A percentile compares a stretch with the other conserved stretches of the same genome.
phyloP scores from a whole-genome alignment of 2,329 filamentous ascomycete species.

The Xylariaceae sp. region DNA sequence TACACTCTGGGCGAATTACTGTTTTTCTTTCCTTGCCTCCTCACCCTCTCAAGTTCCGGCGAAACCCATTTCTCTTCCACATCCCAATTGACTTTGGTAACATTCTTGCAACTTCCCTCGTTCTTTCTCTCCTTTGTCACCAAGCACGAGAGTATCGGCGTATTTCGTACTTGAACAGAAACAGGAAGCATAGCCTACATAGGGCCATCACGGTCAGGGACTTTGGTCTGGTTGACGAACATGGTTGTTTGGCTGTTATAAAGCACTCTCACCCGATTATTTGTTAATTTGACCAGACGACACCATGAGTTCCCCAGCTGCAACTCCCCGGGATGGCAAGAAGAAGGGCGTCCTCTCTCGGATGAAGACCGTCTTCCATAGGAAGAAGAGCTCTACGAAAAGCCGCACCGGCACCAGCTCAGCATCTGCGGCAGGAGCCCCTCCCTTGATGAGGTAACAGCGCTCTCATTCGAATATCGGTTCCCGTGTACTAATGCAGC shows the following conservation, averaged over 20 bases:
- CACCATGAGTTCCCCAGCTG: constrained; percentile 25
- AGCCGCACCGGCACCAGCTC: constrained; percentile 10
- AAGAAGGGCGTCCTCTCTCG: constrained; percentile 46
- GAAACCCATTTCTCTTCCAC: no score
- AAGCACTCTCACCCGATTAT: no score
- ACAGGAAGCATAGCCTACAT: no score
- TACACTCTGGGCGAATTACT: constrained; percentile 8
- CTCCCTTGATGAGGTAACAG: constrained; percentile 22
- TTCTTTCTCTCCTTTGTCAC: no score
- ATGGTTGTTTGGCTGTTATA: no score
- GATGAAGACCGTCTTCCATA: constrained; percentile 47
- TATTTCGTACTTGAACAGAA: no score
- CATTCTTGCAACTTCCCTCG: no score
- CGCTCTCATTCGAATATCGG: neutral
- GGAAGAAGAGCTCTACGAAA: constrained; percentile 35
- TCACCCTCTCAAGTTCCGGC: constrained; percentile 1
- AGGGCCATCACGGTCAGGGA: no score
- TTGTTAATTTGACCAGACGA: no score
- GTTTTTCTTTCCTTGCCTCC: constrained; percentile 10
- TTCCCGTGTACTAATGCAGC: constrained; percentile 13
- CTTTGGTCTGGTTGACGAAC: no score
- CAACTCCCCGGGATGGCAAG: constrained; percentile 27
- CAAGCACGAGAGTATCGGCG: no score
- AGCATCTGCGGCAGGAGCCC: constrained; percentile 10
- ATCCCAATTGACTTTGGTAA: no score